Conservation (phyloP, 2,329 filamentous ascomycete genomes). For the Fusarium compactum region DNA sequence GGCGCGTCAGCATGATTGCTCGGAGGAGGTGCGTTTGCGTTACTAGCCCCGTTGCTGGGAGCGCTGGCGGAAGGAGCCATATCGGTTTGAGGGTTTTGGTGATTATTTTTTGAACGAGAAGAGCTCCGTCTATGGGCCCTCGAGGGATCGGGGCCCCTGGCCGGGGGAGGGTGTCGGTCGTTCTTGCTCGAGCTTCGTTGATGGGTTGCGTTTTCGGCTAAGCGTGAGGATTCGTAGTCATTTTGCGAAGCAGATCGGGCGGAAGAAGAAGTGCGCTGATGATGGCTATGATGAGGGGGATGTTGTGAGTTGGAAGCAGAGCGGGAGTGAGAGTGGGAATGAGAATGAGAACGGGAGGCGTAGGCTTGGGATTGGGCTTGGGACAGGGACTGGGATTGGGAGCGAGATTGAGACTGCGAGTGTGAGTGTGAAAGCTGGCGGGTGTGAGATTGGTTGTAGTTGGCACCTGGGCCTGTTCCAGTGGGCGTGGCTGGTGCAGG, state of each 20-base stretch:
- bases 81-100: constrained; percentile 54
- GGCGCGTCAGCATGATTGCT: constrained; percentile 55
- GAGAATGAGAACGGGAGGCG: constrained; percentile 36
- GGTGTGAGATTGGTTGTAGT: constrained; percentile 42
- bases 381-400: constrained; percentile 35
- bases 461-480: constrained; percentile 38
- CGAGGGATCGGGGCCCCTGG: constrained; percentile 67
- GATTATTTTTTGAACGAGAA: constrained; percentile 59
- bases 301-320: constrained; percentile 46
- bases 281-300: constrained; percentile 47
- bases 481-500: constrained; percentile 43
- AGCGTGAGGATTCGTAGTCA: constrained; percentile 79
- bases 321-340: constrained; percentile 43
- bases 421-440: constrained; percentile 46
- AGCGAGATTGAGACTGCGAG: constrained; percentile 40
- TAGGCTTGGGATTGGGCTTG: constrained; percentile 35
- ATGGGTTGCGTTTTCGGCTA: constrained; percentile 66
- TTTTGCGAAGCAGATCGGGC: constrained; percentile 64
- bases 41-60: constrained; percentile 66
- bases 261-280: constrained; percentile 56
- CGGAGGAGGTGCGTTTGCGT: constrained; percentile 62
- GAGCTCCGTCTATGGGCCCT: constrained; percentile 62
- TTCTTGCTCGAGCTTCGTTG: constrained; percentile 74
- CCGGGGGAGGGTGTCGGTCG: constrained; percentile 61
- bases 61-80: constrained; percentile 64